phyloP scores from a whole-genome alignment of 805 yeast species.

The Wickerhamiella musiphila region DNA sequence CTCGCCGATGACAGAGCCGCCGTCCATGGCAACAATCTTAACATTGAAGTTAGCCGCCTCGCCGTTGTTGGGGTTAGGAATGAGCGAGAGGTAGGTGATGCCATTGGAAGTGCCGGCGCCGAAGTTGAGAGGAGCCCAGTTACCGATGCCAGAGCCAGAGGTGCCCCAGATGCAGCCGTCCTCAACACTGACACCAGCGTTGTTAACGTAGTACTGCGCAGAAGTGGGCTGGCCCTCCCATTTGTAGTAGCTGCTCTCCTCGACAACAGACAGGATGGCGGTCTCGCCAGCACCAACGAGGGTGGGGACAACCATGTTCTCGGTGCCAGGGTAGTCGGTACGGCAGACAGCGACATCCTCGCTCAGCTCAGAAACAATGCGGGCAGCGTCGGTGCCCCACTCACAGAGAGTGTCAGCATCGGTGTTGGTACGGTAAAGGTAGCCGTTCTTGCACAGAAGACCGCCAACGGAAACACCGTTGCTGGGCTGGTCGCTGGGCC shows the following conservation, averaged over 20 bases:
- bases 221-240: constrained; percentile 78
- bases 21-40: constrained; percentile 58
- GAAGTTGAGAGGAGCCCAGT: constrained; percentile 94
- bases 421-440: constrained; percentile 65
- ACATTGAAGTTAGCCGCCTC: constrained; percentile 54
- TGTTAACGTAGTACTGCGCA: constrained; percentile 92
- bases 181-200: constrained; percentile 78
- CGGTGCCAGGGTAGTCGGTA: constrained; percentile 98
- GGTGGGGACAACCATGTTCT: constrained; percentile 95
- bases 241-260: constrained; percentile 55
- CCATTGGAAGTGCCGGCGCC: constrained; percentile 78
- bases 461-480: constrained; percentile 92
- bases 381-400: constrained; percentile 64
- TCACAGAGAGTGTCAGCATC: constrained; percentile 57
- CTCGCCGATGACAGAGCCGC: constrained; percentile 45
- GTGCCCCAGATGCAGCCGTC: constrained; percentile 95
- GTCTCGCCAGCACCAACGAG: constrained; percentile 49
- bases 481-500: constrained; percentile 80
- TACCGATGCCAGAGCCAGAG: constrained; percentile 65
- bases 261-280: constrained; percentile 60
- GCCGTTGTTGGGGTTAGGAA: constrained; percentile 86
- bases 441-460: constrained; percentile 66
- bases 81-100: constrained; percentile 67
- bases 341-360: constrained; percentile 79
- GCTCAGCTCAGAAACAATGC: constrained; percentile 44